Evolutionary conservation across 768 basidiomycete species (phyloP), one percentile per base, ranked within the genome.

Genomic region (Rhodotorula sphaerocarpa): DNA sequence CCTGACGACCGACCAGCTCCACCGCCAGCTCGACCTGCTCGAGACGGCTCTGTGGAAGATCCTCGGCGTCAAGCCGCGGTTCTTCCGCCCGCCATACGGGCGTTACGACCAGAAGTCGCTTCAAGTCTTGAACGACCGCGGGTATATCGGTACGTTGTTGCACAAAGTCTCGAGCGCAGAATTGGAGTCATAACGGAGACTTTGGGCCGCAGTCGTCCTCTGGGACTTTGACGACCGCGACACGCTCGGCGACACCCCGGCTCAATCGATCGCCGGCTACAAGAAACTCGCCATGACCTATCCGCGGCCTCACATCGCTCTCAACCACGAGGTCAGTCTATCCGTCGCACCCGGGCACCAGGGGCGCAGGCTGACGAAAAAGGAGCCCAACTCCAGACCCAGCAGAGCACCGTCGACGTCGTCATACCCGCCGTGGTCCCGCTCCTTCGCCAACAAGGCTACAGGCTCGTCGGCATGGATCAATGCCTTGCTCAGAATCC

Each of bases 51-150:
- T 71, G 9, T 60, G 57, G 63, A 73, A 71, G 66, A 73, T 71
- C 47, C 54, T 73, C 36, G 69, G 69, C 20, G 28, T 71, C 61
- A 64, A 67, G 50, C 72, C 70, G 36, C 50, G 56, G 7, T 51
- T 67, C 57, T 71, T 72, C 70, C 62, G 72, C 10, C 53, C 70
- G 21, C 70, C 72, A 5, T 72, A 66, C 51, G 72, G 72, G 0
- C 43, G 34, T 4, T 57, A 54, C 57, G 55, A 61, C 59, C 18
- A 45, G 2, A 54, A 39, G 1, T 16, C 47, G 3, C 46, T 71
- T 2, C 27, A 59, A 12, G 56, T 72, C 2, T 55, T 71, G 25
- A 21, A 48, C 23, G 12, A 61, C 15, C 60, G 70, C 0, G 72
- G 72, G 14, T 72, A 72, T 61, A 67, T 55, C 7, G 61, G 69